phyloP scores from a whole-genome alignment of 352 stramenopile species.

The Globisporangium splendens region DNA sequence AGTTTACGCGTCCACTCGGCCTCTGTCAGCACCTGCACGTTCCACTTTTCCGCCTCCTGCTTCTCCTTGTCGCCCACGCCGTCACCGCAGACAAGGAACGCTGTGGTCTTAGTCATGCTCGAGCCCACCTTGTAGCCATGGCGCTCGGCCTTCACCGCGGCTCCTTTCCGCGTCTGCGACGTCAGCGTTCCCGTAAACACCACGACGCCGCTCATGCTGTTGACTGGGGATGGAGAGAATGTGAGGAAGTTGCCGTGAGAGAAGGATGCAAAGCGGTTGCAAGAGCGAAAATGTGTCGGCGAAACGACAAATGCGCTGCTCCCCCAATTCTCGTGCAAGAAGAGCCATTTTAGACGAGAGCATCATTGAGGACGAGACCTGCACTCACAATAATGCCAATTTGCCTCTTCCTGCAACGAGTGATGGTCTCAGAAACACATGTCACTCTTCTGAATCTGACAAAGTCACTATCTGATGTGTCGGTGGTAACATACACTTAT shows the following conservation, averaged over 20 bases:
- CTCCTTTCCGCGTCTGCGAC: slow-evolving; percentile 40
- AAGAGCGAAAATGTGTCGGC: neutral
- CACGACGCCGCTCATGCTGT: slow-evolving; percentile 19
- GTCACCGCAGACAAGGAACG: slow-evolving; percentile 47
- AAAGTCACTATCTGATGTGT: neutral
- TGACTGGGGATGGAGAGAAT: too few relatives aligned
- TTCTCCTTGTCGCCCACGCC: slow-evolving; percentile 53
- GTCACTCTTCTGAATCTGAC: neutral
- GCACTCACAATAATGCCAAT: neutral
- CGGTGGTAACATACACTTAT: neutral
- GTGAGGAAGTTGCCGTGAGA: neutral
- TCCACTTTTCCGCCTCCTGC: slow-evolving; percentile 35
- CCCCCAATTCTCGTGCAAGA: too few relatives aligned
- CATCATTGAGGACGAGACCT: too few relatives aligned
- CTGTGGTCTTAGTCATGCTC: slow-evolving; percentile 32
- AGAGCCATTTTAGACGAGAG: too few relatives aligned
- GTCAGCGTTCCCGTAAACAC: slow-evolving; percentile 56
- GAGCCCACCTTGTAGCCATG: slow-evolving; percentile 35
- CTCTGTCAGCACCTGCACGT: slow-evolving; percentile 33
- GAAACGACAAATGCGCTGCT: neutral
- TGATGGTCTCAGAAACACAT: neutral
- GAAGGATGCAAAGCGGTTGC: neutral
- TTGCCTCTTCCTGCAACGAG: neutral
- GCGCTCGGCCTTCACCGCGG: slow-evolving; percentile 23
- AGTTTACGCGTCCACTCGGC: slow-evolving; percentile 35